Percentiles rank a stretch among this genome's conserved stretches.
These are phyloP conservation scores for Triticum urartu DNA, from an alignment of 176 grass and related monocot genomes.

Conservation along the genomic window DNA sequence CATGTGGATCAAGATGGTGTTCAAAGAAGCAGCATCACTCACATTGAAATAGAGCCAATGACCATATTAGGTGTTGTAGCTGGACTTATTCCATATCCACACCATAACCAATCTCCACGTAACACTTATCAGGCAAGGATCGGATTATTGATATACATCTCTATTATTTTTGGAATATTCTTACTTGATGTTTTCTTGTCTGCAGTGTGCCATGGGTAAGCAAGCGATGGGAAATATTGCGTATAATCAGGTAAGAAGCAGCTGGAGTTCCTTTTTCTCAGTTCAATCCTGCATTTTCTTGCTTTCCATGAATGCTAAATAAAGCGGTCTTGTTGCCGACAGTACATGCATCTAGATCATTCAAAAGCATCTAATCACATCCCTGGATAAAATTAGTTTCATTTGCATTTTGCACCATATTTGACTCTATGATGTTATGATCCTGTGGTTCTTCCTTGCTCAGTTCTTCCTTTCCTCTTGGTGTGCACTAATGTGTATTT, in stretches of 20 bases:
- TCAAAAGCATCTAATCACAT: not conserved
- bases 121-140: constrained; percentile 91
- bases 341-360: constrained; percentile 1
- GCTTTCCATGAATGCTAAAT: not conserved
- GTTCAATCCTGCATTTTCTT: constrained; percentile 3
- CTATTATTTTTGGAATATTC: constrained; percentile 5
- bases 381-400: not conserved
- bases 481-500: constrained; percentile 36
- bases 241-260: constrained; percentile 78
- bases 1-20: constrained; percentile 75
- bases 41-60: constrained; percentile 95
- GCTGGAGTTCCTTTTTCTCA: constrained; percentile 20
- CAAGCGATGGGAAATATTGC: constrained; percentile 99
- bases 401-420: not conserved
- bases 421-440: not conserved
- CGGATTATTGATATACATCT: not conserved
- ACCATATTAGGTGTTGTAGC: constrained; percentile 87
- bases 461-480: constrained; percentile 3
- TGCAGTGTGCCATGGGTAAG: constrained; percentile 97
- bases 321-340: not conserved
- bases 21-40: constrained; percentile 68
- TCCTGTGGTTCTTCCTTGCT: not conserved
- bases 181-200: constrained; percentile 29
- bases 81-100: constrained; percentile 94
- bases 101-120: constrained; percentile 97